phyloP scores from a whole-genome alignment of 768 basidiomycete genomes.

The Lactifluus hygrophoroides region DNA sequence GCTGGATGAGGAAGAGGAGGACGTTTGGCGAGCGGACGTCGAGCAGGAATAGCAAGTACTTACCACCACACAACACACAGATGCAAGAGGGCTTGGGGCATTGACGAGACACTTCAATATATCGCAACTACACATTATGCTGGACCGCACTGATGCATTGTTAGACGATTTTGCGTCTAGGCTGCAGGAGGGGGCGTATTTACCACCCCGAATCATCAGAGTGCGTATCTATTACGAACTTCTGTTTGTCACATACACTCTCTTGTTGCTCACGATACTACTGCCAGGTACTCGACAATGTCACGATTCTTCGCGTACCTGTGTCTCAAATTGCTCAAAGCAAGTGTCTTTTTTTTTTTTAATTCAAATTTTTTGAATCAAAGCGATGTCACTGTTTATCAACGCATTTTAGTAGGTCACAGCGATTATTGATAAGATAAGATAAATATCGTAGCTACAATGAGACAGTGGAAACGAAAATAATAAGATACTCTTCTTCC shows the following conservation, averaged over 20 bases:
- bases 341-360: too few species aligned
- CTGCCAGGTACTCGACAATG: conserved; percentile 60
- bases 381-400: too few species aligned
- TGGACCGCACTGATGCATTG: conserved; percentile 57
- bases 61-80: conserved; percentile 42
- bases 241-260: conserved; percentile 6
- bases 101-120: conserved; percentile 74
- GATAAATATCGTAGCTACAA: too few species aligned
- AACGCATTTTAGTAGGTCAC: too few species aligned
- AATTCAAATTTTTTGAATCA: too few species aligned
- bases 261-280: neutral
- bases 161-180: conserved; percentile 61
- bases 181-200: conserved; percentile 43
- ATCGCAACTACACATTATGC: conserved; percentile 72
- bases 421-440: too few species aligned
- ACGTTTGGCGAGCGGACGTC: conserved; percentile 63
- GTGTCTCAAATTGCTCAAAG: too few species aligned
- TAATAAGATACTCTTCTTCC: too few species aligned
- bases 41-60: conserved; percentile 46
- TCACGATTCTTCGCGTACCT: conserved; percentile 92
- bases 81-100: conserved; percentile 58
- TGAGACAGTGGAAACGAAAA: too few species aligned
- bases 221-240: too few species aligned
- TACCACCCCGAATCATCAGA: conserved; percentile 43
- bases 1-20: conserved; percentile 33